Conservation (phyloP, 345 rosid species). For the Camelina laxa region DNA sequence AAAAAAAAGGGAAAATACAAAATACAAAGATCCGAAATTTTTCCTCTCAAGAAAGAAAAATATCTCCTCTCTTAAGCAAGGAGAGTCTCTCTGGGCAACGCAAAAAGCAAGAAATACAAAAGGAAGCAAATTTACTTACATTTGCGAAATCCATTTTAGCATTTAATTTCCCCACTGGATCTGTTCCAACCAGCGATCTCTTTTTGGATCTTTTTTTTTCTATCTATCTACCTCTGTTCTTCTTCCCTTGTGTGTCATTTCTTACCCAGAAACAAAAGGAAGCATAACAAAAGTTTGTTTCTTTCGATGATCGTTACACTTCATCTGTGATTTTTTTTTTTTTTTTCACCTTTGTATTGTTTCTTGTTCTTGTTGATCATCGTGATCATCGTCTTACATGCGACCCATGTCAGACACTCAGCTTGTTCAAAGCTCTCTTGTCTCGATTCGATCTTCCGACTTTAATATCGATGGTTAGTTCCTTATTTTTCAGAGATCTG, state of each 20-base stretch:
- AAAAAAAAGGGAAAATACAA: conserved; percentile 10
- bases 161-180: conserved; percentile 38
- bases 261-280: not conserved
- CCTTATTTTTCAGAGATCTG: conserved; percentile 29
- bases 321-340: not conserved
- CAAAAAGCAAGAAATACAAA: not conserved
- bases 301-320: conserved; percentile 18
- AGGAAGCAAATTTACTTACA: conserved; percentile 32
- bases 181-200: conserved; percentile 16
- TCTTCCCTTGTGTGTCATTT: conserved; percentile 13
- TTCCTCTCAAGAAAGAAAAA: conserved; percentile 16
- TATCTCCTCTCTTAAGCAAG: not conserved
- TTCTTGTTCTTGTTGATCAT: conserved; percentile 21
- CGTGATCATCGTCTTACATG: conserved; percentile 38
- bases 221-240: conserved; percentile 21
- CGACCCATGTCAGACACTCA: conserved; percentile 71
- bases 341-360: not conserved
- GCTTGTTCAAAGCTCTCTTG: conserved; percentile 61
- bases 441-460: conserved; percentile 59
- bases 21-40: conserved; percentile 34
- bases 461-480: conserved; percentile 55
- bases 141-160: conserved; percentile 40
- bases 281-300: not conserved
- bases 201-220: not conserved
- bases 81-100: not conserved